Percentiles rank a stretch among this genome's conserved stretches.
These are phyloP conservation scores for Mortierella alpina DNA, from an alignment of 192 early-diverging fungal genomes.

Conservation along the genomic window DNA sequence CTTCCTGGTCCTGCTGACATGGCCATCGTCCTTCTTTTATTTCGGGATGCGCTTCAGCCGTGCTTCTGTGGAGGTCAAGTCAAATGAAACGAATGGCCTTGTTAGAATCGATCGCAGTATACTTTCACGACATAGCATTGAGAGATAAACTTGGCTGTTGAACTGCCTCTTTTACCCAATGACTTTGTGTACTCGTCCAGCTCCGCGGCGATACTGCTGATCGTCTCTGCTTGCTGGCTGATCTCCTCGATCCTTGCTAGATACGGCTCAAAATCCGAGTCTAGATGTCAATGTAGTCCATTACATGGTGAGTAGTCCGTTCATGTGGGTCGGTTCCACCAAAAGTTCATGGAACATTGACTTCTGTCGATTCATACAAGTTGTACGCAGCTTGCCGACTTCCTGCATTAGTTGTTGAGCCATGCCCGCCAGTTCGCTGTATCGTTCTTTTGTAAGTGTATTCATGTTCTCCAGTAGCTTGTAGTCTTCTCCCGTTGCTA, in stretches of 20 bases:
- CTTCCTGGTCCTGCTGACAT: neutral
- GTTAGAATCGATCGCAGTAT: neutral
- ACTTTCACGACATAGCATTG: neutral
- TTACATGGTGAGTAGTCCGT: neutral
- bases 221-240: slow-evolving; percentile 54
- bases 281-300: slow-evolving; percentile 16
- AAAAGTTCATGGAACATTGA: neutral
- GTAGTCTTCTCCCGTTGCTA: slow-evolving; percentile 57
- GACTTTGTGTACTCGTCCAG: slow-evolving; percentile 60
- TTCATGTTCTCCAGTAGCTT: slow-evolving; percentile 59
- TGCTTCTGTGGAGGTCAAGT: neutral
- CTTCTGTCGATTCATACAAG: slow-evolving; percentile 30
- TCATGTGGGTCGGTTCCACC: neutral
- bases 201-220: slow-evolving; percentile 53
- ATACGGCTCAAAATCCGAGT: slow-evolving; percentile 58
- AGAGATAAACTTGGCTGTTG: neutral
- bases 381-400: slow-evolving; percentile 52
- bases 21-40: neutral
- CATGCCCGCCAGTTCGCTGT: slow-evolving; percentile 52
- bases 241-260: slow-evolving; percentile 57
- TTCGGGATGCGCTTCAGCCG: slow-evolving; percentile 26
- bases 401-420: slow-evolving; percentile 58
- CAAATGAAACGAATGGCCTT: neutral
- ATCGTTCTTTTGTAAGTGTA: slow-evolving; percentile 49
- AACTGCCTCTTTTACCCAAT: slow-evolving; percentile 30